Percentiles rank a stretch among this genome's conserved stretches.
phyloP scores from a whole-genome alignment of 2,329 filamentous ascomycete species.

The Fusarium euwallaceae region DNA sequence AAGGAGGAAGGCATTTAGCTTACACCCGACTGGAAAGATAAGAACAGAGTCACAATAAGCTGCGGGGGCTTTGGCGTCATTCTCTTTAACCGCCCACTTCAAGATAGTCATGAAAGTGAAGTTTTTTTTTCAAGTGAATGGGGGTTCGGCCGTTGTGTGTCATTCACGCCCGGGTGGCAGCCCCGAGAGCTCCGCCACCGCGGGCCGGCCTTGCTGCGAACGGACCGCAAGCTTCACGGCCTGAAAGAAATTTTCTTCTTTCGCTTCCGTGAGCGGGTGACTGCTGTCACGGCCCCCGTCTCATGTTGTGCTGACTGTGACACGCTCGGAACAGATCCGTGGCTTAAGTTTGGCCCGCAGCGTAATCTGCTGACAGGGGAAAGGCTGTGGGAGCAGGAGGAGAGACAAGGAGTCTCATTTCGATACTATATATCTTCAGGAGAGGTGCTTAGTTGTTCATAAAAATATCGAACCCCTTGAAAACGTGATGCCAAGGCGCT shows the following conservation, averaged over 20 bases:
- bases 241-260: slow-evolving; percentile 23
- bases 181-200: slow-evolving; percentile 29
- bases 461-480: background rate
- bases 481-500: background rate
- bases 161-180: slow-evolving; percentile 4
- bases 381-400: background rate
- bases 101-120: background rate
- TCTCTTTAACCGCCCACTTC: background rate
- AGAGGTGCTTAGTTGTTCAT: background rate
- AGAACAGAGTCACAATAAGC: background rate
- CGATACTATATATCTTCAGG: slow-evolving; percentile 4
- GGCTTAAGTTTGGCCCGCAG: slow-evolving; percentile 16
- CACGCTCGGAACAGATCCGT: slow-evolving; percentile 7
- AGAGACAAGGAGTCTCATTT: background rate
- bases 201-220: slow-evolving; percentile 11
- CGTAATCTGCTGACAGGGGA: background rate
- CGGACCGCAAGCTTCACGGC: slow-evolving; percentile 4
- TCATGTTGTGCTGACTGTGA: slow-evolving; percentile 17
- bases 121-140: background rate
- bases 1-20: background rate
- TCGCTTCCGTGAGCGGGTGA: slow-evolving; percentile 18
- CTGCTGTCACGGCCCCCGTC: slow-evolving; percentile 10
- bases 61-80: background rate
- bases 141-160: background rate
- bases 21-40: background rate